Base-by-base conservation (phyloP, 2,329 filamentous ascomycete genomes). In the Aspergillus fumigatus region DNA sequence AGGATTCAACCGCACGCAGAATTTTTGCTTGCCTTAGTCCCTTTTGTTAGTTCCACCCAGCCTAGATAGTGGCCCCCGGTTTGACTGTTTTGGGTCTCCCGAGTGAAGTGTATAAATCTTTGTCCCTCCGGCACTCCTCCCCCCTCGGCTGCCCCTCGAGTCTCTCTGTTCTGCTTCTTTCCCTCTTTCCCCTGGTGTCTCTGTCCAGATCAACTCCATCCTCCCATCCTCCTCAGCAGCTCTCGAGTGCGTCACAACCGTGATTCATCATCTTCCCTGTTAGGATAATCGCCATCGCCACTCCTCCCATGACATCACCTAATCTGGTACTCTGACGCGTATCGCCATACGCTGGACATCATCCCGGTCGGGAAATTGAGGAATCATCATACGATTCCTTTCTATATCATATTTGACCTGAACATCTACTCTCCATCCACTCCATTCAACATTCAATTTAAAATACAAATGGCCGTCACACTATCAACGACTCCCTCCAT, bases 401-500 rank as follows among this genome's bases (percentile, higher is more conserved):
- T 14, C 25, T 17, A 3, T 6, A 8, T 3, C n/a, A 48, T 52
- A 52, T 35, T 52, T n/a, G 48, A 35, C 19, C 35, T 25, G 23
- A 14, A 51, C 27, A 26, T 50, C 43, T 26, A 51, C 48, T 43
- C 43, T 47, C 21, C 43, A 54, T 71, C 71, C 68, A 66, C 67
- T 67, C 41, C 58, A 67, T 57, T 62, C 48, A 35, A 50, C 61
- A 60, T 62, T 27, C 58, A 62, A 25, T 56, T 62, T 48, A 53
- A 54, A 48, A 38, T 57, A 25, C 62, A 63, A 63, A 4, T 62
- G 61, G 41, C 65, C 64, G 40, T 59, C 59, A 48, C 63, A 61
- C 40, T 61, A 67, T 32, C 66, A 65, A 57, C 64, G 59, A 59
- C 60, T 57, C 48, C 65, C 59, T 50, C 66, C 59, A 64, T 66